Evolutionary conservation across 371 early-diverging fungal genomes (phyloP), one percentile per base, ranked within the genome.

Genomic region (Apophysomyces variabilis): DNA sequence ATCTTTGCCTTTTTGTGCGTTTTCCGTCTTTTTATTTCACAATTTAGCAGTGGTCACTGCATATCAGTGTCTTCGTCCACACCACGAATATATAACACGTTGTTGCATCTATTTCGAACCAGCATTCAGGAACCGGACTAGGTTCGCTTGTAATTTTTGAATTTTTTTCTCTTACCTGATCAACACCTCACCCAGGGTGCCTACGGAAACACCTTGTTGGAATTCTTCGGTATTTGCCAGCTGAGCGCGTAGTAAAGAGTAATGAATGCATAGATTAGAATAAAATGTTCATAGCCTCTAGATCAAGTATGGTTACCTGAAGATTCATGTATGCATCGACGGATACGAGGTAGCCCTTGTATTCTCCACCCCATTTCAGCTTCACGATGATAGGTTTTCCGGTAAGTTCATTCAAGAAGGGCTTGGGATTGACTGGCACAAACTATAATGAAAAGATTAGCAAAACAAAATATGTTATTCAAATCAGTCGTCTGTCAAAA

Each of bases 311-410:
- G 32, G 7, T 66, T 85, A 95, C 94, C 90, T 94, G 96, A 46
- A 98, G 76, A 82, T 99, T 99, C 97, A 99, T 97, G 79, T 99
- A 98, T 43, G 93, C 92, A 80, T 99, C 98, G 5, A 95, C 91
- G 6, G 96, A 93, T 39, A 88, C 85, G 64, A 99, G 85, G 69
- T 89, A 85, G 4, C 98, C 99, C 74, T 95, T 94, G 89, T 99
- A 99, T 77, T 97, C 97, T 81, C 92, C 90, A 64, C 97, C 98
- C 98, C 98, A 99, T 87, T 99, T 99, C 71, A 98, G 85, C 80
- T 93, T 93, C 67, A 95, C 93, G 63, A 95, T 79, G 4, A 98
- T 90, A 35, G 95, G 89, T 73, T 96, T 94, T 58, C 97, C 97
- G 36, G 94, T 95, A 44, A 96, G 87, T 58, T 92, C 92, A 68